A percentile compares a stretch with the other conserved stretches of the same genome.
These are phyloP conservation scores for Funneliformis caledonium DNA, from an alignment of 371 early-diverging fungal genomes.

Conservation along the genomic window DNA sequence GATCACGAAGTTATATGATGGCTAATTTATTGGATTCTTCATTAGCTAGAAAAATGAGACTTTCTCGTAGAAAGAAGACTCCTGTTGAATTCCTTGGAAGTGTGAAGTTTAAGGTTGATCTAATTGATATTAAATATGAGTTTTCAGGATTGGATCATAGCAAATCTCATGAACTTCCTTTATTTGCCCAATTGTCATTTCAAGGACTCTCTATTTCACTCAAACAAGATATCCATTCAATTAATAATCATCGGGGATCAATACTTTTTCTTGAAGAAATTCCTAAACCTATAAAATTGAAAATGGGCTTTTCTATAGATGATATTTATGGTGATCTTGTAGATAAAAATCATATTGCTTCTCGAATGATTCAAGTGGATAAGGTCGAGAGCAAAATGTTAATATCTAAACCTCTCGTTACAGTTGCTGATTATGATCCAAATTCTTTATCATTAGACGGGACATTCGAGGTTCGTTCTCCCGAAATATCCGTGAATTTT, in stretches of 20 bases:
- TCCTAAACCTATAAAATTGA: constrained; percentile 5
- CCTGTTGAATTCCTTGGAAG: constrained; percentile 12
- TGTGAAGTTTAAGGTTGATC: neutral
- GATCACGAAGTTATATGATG: neutral
- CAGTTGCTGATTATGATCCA: constrained; percentile 22
- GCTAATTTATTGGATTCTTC: constrained; percentile 17
- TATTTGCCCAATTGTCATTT: neutral
- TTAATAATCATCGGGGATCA: neutral
- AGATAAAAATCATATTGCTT: neutral
- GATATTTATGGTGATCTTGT: neutral
- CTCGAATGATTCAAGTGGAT: constrained; percentile 12
- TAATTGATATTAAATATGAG: constrained; percentile 7
- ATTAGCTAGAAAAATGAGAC: constrained; percentile 8
- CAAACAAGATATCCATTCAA: neutral
- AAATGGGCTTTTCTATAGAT: neutral
- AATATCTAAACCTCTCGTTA: constrained; percentile 7
- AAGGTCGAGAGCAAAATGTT: neutral
- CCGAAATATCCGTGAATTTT: neutral
- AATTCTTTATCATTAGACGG: constrained; percentile 32
- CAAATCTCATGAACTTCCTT: neutral
- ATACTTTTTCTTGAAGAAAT: constrained; percentile 2
- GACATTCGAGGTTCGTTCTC: constrained; percentile 13
- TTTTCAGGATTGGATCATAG: neutral
- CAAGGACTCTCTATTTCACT: constrained; percentile 13
- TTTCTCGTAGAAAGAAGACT: constrained; percentile 26